phyloP scores from a whole-genome alignment of 2,329 filamentous ascomycete genomes.

The Aspergillus sp. region DNA sequence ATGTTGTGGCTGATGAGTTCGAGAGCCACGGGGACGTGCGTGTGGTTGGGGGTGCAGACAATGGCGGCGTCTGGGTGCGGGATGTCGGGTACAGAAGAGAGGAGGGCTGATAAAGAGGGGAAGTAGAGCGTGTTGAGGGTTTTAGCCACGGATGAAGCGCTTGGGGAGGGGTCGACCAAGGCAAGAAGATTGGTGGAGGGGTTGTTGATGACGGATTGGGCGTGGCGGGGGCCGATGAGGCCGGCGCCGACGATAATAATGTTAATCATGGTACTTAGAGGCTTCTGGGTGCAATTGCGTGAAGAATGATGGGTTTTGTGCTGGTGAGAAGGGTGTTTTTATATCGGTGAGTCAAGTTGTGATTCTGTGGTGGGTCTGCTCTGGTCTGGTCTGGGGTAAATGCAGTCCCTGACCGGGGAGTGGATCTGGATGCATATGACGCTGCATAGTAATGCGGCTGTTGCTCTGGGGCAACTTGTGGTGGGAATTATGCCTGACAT shows the following conservation, averaged over 20 bases:
- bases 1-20: constrained; percentile 52
- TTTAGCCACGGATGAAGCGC: constrained; percentile 38
- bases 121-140: constrained; percentile 44
- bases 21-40: constrained; percentile 55
- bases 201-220: constrained; percentile 45
- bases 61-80: constrained; percentile 56
- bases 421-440: background rate
- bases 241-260: constrained; percentile 53
- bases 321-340: background rate
- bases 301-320: background rate
- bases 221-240: constrained; percentile 55
- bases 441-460: background rate
- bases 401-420: background rate
- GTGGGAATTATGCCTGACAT: background rate
- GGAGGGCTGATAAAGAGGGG: constrained; percentile 46
- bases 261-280: background rate
- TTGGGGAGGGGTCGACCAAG: constrained; percentile 51
- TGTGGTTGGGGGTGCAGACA: constrained; percentile 62
- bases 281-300: background rate
- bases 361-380: background rate
- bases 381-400: background rate
- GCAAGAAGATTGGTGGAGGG: constrained; percentile 44
- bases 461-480: background rate
- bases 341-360: too few relatives aligned
- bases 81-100: constrained; percentile 38